A percentile compares a stretch with the other conserved stretches of the same genome.
These are phyloP conservation scores for Oxyria digyna DNA, from an alignment of 148 eudicot species.

Conservation along the genomic window DNA sequence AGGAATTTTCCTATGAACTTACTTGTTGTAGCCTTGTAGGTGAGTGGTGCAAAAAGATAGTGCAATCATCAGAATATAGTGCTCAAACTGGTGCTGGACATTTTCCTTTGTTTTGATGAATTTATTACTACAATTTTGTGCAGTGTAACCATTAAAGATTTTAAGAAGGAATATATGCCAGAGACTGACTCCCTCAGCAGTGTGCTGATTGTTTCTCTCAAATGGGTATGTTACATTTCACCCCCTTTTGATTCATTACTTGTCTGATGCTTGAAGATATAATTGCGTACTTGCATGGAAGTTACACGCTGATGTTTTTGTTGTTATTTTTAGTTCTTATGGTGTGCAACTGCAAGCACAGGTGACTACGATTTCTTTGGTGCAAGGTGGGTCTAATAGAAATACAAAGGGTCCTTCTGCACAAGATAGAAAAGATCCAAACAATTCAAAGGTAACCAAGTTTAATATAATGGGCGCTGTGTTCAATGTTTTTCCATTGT, in stretches of 20 bases:
- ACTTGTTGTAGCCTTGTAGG: background rate
- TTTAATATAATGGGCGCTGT: conserved; percentile 29
- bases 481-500: conserved; percentile 25
- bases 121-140: too few species aligned
- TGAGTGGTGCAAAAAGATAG: background rate
- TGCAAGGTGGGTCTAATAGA: conserved; percentile 18
- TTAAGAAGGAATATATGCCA: background rate
- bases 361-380: conserved; percentile 23
- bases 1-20: too few species aligned
- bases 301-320: too few species aligned
- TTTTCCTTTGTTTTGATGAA: too few species aligned
- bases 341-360: background rate
- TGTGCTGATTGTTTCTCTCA: background rate
- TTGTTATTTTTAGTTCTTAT: too few species aligned
- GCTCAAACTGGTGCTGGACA: background rate
- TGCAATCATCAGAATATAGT: background rate
- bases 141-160: too few species aligned
- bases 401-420: conserved; percentile 18
- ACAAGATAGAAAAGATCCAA: conserved; percentile 15
- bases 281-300: too few species aligned
- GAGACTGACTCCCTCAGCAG: background rate
- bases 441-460: conserved; percentile 23
- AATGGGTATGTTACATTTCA: background rate
- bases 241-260: too few species aligned
- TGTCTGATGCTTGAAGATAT: too few species aligned